These are phyloP conservation scores for Arabidopsis thaliana DNA, from an alignment of 345 rosid genomes.

Conservation along the genomic window DNA sequence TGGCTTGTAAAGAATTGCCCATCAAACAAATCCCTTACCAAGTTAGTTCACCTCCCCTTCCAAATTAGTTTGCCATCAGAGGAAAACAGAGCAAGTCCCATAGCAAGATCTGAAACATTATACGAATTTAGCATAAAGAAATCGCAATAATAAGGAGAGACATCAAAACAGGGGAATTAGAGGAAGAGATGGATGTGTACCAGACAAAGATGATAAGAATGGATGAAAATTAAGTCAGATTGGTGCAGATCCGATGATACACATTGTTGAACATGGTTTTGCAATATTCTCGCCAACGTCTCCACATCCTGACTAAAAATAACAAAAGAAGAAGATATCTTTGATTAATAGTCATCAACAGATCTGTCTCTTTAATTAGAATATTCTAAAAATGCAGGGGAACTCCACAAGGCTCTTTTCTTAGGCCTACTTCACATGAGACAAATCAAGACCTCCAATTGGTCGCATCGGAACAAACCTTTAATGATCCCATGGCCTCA, in stretches of 20 bases:
- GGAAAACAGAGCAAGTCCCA: constrained; percentile 47
- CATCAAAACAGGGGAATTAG: constrained; percentile 6
- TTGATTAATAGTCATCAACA: constrained; percentile 35
- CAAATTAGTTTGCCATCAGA: constrained; percentile 49
- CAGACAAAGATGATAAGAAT: constrained; percentile 30
- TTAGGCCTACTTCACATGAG: constrained; percentile 2
- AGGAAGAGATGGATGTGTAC: constrained; percentile 30
- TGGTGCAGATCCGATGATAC: constrained; percentile 29
- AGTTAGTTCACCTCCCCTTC: constrained; percentile 43
- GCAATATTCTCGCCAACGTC: constrained; percentile 31
- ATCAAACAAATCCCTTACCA: constrained; percentile 58
- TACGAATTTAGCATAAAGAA: constrained; percentile 5
- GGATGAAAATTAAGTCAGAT: constrained; percentile 31
- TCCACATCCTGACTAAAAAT: constrained; percentile 39
- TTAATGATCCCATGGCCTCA: constrained; percentile 2
- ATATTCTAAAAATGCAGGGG: constrained; percentile 42
- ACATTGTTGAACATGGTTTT: constrained; percentile 29
- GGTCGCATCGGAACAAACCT: constrained; percentile 1
- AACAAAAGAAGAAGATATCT: constrained; percentile 24
- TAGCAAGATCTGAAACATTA: constrained; percentile 34
- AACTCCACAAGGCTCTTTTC: not conserved
- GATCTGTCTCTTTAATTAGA: constrained; percentile 42
- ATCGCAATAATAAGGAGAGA: not conserved
- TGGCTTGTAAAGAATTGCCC: constrained; percentile 64
- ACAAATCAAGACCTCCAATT: not conserved